Evolutionary conservation across 345 rosid species (phyloP).

Genomic region (Conringia planisiliqua): DNA sequence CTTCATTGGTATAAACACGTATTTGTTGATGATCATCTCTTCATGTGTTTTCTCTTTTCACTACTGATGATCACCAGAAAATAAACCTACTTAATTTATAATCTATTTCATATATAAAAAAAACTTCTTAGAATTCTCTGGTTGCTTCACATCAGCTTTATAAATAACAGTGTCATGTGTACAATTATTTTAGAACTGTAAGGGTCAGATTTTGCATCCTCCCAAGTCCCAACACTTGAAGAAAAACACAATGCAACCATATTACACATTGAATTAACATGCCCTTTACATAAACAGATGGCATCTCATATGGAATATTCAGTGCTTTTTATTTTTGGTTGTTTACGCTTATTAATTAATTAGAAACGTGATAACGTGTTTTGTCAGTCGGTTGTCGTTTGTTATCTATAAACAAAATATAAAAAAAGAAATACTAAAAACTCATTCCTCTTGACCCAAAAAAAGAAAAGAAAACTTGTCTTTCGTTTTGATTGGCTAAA

Average conservation of each 20-base stretch:
- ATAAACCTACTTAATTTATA: background rate
- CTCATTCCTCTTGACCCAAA: no score
- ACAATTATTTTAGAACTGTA: background rate
- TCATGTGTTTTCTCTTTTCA: background rate
- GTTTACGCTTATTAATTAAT: no score
- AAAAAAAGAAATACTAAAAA: no score
- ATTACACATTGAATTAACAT: background rate
- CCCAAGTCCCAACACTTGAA: background rate
- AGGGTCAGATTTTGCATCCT: background rate
- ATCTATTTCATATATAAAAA: background rate
- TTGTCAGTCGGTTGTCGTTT: no score
- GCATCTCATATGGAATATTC: background rate
- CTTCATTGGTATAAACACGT: background rate
- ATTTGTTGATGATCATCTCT: background rate
- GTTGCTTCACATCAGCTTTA: background rate
- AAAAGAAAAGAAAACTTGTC: no score
- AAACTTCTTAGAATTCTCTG: background rate
- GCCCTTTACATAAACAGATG: background rate
- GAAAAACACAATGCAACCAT: background rate
- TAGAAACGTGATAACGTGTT: no score
- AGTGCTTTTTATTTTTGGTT: no score
- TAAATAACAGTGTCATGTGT: background rate
- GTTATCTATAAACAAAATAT: no score
- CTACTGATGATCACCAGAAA: background rate
- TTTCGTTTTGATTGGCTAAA: no score